phyloP scores from a whole-genome alignment of 352 stramenopile species.

The Saprolegnia diclina region DNA sequence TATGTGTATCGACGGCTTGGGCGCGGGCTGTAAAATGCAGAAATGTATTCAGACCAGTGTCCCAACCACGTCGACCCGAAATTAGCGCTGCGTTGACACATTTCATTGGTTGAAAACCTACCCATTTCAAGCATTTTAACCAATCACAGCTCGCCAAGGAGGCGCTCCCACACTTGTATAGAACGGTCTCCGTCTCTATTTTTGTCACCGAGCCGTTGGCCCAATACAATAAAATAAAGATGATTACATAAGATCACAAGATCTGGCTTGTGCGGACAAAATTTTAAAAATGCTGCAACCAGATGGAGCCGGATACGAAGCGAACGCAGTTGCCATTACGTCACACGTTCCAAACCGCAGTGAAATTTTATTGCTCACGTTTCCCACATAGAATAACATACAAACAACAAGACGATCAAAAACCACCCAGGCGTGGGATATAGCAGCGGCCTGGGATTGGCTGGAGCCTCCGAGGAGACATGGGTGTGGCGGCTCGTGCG shows the following conservation, averaged over 20 bases:
- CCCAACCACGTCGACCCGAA: neutral
- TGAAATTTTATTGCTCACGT: neutral
- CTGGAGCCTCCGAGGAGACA: too few species aligned
- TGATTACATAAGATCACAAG: neutral
- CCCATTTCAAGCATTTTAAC: neutral
- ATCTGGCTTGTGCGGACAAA: neutral
- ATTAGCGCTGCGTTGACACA: neutral
- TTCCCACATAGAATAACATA: neutral
- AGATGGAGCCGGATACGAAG: conserved; percentile 10
- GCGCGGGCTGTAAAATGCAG: conserved; percentile 1
- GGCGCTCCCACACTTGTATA: neutral
- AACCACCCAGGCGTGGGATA: too few species aligned
- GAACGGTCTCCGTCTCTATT: conserved; percentile 9
- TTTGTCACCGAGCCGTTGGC: neutral
- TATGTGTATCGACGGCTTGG: conserved; percentile 3
- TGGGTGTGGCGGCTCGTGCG: too few species aligned
- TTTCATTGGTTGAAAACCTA: neutral
- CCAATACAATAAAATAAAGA: too few species aligned
- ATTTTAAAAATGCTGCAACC: conserved; percentile 10
- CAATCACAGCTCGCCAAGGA: neutral
- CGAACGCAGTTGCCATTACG: conserved; percentile 12
- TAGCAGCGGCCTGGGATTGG: too few species aligned
- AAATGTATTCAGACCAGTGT: conserved; percentile 13
- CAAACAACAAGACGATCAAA: neutral
- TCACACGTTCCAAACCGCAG: neutral